Conservation (phyloP, 768 basidiomycete genomes). For the Leccinum broughii region DNA sequence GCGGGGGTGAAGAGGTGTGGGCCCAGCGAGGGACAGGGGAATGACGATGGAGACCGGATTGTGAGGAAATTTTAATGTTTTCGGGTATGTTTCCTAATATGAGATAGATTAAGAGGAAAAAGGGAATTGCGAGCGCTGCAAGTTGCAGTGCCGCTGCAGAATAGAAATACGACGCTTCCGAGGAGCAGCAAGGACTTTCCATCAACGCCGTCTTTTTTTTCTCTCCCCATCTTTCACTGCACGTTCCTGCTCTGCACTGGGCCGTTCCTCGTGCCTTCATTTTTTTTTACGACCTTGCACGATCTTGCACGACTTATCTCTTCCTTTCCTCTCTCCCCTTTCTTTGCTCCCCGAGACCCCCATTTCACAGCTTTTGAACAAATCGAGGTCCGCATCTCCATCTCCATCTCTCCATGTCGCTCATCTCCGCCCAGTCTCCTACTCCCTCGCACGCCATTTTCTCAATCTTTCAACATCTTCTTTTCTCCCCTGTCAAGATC, state of each 20-base stretch:
- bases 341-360: constrained; percentile 34
- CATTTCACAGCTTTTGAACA: constrained; percentile 34
- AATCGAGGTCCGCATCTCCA: constrained; percentile 31
- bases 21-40: background rate
- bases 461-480: constrained; percentile 28
- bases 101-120: constrained; percentile 22
- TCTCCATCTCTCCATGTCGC: constrained; percentile 20
- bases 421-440: constrained; percentile 20
- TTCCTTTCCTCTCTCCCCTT: constrained; percentile 37
- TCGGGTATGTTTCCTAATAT: constrained; percentile 2
- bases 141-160: constrained; percentile 27
- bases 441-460: constrained; percentile 24
- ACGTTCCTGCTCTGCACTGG: constrained; percentile 28
- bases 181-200: constrained; percentile 31
- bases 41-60: background rate
- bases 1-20: background rate
- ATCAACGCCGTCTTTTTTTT: constrained; percentile 36
- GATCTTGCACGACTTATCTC: constrained; percentile 65
- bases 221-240: constrained; percentile 24
- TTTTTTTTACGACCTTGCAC: constrained; percentile 60
- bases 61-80: constrained; percentile 5
- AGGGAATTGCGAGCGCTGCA: background rate
- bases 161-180: constrained; percentile 37
- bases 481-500: constrained; percentile 20
- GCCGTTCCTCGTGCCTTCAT: constrained; percentile 35